Percentiles rank a stretch among this genome's conserved stretches.
Conservation (phyloP, 2,329 filamentous ascomycete species). For the Karstenula rhodostoma region DNA sequence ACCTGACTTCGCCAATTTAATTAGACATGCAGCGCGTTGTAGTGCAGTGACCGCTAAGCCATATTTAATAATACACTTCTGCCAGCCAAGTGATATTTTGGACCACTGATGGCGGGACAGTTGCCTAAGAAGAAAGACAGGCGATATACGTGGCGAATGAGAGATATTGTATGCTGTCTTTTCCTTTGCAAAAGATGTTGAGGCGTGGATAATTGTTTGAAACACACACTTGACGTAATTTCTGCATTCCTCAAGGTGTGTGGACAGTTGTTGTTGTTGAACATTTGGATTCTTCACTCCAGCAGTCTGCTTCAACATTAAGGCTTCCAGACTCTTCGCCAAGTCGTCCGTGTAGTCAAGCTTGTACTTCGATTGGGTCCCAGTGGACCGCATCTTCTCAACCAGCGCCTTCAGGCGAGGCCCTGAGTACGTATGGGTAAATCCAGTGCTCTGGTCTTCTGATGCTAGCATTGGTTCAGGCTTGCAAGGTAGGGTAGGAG, state of each 20-base stretch:
- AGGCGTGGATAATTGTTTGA: neutral
- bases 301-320: neutral
- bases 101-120: slow-evolving; percentile 27
- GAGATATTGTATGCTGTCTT: slow-evolving; percentile 1
- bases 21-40: slow-evolving; percentile 38
- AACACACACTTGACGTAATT: neutral
- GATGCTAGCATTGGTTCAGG: neutral
- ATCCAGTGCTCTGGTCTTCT: slow-evolving; percentile 1
- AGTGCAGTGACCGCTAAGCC: slow-evolving; percentile 35
- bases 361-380: neutral
- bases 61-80: slow-evolving; percentile 32
- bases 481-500: slow-evolving; percentile 2
- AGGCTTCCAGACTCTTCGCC: neutral
- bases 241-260: neutral
- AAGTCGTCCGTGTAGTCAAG: slow-evolving; percentile 1
- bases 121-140: slow-evolving; percentile 33
- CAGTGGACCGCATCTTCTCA: slow-evolving; percentile 1
- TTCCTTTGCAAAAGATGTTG: neutral
- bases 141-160: slow-evolving; percentile 29
- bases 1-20: slow-evolving; percentile 19
- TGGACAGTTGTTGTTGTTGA: neutral
- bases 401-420: neutral
- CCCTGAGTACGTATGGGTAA: neutral
- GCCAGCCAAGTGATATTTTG: slow-evolving; percentile 29
- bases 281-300: neutral